Evolutionary conservation across 1,284 basidiomycete species (phyloP).

Genomic region (Heterobasidion parviporum): DNA sequence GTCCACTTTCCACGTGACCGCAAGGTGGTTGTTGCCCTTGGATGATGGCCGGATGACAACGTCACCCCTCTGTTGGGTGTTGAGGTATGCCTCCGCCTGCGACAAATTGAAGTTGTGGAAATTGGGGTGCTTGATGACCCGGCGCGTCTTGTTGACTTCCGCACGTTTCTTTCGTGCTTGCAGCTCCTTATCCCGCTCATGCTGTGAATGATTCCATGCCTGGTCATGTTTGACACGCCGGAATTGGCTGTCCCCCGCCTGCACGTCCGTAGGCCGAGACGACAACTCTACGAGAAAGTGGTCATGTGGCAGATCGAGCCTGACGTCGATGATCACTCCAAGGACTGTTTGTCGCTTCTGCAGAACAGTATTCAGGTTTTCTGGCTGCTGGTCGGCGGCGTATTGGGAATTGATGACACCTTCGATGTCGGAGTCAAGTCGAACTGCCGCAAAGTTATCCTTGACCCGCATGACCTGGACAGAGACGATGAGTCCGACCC

Average conservation of each 20-base stretch:
- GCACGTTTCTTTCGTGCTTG: conserved; percentile 80
- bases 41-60: conserved; percentile 96
- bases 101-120: conserved; percentile 94
- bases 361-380: conserved; percentile 39
- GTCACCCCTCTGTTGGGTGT: conserved; percentile 87
- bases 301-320: conserved; percentile 54
- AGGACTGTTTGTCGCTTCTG: conserved; percentile 75
- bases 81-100: conserved; percentile 88
- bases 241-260: conserved; percentile 56
- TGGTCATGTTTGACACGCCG: conserved; percentile 56
- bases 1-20: conserved; percentile 99
- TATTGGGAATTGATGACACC: conserved; percentile 70
- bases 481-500: conserved; percentile 78
- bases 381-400: conserved; percentile 41
- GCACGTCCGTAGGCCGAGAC: conserved; percentile 64
- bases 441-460: conserved; percentile 47
- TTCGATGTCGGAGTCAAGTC: conserved; percentile 90
- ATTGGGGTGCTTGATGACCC: conserved; percentile 96
- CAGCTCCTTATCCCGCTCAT: conserved; percentile 67
- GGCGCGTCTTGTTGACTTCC: conserved; percentile 67
- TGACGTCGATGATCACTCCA: conserved; percentile 73
- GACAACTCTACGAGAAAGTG: conserved; percentile 75
- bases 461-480: conserved; percentile 64
- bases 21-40: conserved; percentile 89
- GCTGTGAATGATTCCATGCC: conserved; percentile 62